Percentiles rank a stretch among this genome's conserved stretches.
These are phyloP conservation scores for Microdochium bolleyi DNA, from an alignment of 2,329 filamentous ascomycete genomes.

Conservation along the genomic window DNA sequence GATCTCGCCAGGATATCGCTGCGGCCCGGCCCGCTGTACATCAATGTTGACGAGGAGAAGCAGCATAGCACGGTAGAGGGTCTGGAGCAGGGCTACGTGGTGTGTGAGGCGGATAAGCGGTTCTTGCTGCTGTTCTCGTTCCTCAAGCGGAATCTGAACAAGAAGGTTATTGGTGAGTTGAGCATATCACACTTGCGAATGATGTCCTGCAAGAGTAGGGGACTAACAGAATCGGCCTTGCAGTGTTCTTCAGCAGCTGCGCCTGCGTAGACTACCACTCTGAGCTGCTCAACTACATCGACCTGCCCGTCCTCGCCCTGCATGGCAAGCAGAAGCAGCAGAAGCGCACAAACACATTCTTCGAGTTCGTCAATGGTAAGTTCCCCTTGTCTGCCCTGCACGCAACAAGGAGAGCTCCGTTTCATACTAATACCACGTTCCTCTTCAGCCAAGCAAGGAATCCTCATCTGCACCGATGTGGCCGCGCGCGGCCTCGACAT, in stretches of 20 bases:
- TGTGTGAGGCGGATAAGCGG: slow-evolving; percentile 88
- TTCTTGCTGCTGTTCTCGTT: slow-evolving; percentile 94
- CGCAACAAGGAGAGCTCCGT: background rate
- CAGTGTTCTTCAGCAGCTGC: slow-evolving; percentile 91
- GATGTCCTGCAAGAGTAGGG: too few species aligned
- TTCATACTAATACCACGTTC: background rate
- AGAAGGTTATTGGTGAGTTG: slow-evolving; percentile 27
- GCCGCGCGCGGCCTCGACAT: slow-evolving; percentile 94
- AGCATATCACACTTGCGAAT: too few species aligned
- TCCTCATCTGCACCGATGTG: slow-evolving; percentile 92
- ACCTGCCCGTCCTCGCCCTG: slow-evolving; percentile 69
- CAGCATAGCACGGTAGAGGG: slow-evolving; percentile 89
- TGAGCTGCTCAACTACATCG: slow-evolving; percentile 95
- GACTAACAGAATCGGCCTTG: slow-evolving; percentile 65
- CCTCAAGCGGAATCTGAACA: slow-evolving; percentile 83
- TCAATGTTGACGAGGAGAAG: slow-evolving; percentile 90
- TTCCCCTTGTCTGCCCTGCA: background rate
- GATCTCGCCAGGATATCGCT: slow-evolving; percentile 92
- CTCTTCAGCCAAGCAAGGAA: slow-evolving; percentile 55
- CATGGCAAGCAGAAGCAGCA: slow-evolving; percentile 98
- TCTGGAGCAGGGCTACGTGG: slow-evolving; percentile 89
- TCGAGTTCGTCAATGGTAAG: slow-evolving; percentile 74
- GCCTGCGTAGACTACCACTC: slow-evolving; percentile 94
- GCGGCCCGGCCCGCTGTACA: slow-evolving; percentile 83
- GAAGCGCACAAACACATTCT: slow-evolving; percentile 97